A percentile compares a stretch with the other conserved stretches of the same genome.
Evolutionary conservation across 2,329 filamentous ascomycete species (phyloP).

Genomic region (Talaromyces sp.): DNA sequence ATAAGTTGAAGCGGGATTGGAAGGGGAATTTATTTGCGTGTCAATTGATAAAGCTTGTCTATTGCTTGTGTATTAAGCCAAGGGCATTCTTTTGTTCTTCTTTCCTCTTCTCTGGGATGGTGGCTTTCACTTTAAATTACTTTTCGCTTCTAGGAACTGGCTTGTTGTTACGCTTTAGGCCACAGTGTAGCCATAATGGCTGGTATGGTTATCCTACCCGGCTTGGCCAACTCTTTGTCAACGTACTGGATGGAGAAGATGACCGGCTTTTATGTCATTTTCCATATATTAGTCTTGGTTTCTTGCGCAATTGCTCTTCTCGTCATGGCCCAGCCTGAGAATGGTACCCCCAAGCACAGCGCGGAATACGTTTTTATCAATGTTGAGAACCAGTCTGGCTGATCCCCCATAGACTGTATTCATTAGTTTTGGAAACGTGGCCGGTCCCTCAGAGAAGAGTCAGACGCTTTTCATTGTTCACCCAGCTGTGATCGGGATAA

Average conservation of each 20-base stretch:
- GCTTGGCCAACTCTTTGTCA: neutral
- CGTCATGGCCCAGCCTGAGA: neutral
- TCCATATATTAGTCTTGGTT: neutral
- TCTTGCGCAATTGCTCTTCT: neutral
- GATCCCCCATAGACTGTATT: neutral
- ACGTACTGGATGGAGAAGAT: neutral
- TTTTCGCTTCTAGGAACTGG: too few relatives aligned
- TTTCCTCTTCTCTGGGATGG: too few relatives aligned
- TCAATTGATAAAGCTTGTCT: too few relatives aligned
- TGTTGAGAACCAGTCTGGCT: neutral
- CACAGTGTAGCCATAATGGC: neutral
- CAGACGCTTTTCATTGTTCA: neutral
- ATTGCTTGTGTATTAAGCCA: too few relatives aligned
- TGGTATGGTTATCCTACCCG: neutral
- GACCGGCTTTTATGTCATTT: neutral
- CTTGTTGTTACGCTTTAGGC: too few relatives aligned
- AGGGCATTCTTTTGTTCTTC: too few relatives aligned
- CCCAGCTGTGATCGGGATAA: neutral
- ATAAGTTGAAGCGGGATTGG: too few relatives aligned
- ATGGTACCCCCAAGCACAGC: neutral
- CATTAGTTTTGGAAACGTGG: neutral
- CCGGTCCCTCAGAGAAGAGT: neutral
- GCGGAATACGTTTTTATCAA: neutral
- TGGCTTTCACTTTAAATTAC: too few relatives aligned
- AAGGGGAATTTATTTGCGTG: too few relatives aligned